Percentiles rank a stretch among this genome's conserved stretches.
Evolutionary conservation across 805 yeast species (phyloP).

Genomic region (Candida verbasci): DNA sequence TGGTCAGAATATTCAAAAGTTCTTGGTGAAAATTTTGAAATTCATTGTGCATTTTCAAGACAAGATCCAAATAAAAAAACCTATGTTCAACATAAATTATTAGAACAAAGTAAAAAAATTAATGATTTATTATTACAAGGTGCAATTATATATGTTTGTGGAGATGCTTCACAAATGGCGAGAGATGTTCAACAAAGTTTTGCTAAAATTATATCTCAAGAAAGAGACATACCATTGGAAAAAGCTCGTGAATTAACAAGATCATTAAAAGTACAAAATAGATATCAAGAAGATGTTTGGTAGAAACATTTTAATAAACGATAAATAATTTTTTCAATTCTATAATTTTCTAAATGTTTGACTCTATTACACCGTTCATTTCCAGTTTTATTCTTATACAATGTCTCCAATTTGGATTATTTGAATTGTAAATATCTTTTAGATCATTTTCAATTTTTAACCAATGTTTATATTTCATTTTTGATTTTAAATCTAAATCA

Average conservation of each 20-base stretch:
- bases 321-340: not conserved
- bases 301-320: conserved; percentile 25
- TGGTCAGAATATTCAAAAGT: conserved; percentile 72
- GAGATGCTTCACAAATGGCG: conserved; percentile 95
- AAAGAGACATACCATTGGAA: conserved; percentile 59
- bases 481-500: conserved; percentile 48
- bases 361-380: not conserved
- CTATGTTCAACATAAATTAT: conserved; percentile 81
- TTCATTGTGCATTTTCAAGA: conserved; percentile 85
- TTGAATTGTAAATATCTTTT: conserved; percentile 27
- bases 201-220: conserved; percentile 54
- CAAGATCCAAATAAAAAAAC: conserved; percentile 51
- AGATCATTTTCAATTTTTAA: conserved; percentile 35
- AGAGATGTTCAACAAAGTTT: conserved; percentile 81
- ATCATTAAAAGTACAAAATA: conserved; percentile 74
- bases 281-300: conserved; percentile 98
- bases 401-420: conserved; percentile 24
- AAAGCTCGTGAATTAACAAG: conserved; percentile 76
- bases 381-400: conserved; percentile 18
- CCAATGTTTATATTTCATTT: conserved; percentile 44
- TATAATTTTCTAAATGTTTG: conserved; percentile 2
- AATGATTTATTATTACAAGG: conserved; percentile 58
- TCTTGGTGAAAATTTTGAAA: conserved; percentile 60
- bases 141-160: conserved; percentile 92
- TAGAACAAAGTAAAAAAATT: conserved; percentile 49